phyloP scores from a whole-genome alignment of 2,329 filamentous ascomycete species.

The Neopestalotiopsis sp. region DNA sequence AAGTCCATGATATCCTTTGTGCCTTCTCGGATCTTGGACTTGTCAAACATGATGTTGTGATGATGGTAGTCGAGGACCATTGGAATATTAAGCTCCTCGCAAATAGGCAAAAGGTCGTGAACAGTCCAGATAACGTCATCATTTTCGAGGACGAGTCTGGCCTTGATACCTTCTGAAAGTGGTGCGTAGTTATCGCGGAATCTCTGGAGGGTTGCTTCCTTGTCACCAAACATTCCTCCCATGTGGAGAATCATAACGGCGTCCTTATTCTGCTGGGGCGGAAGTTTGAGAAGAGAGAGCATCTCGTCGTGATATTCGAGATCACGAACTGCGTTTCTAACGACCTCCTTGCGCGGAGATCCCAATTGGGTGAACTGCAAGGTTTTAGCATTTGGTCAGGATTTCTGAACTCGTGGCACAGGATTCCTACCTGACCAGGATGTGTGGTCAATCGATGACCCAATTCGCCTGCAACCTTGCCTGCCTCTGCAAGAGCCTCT shows the following conservation, averaged over 20 bases:
- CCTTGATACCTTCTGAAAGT: slow-evolving; percentile 74
- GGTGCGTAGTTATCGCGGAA: slow-evolving; percentile 77
- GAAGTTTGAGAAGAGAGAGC: slow-evolving; percentile 76
- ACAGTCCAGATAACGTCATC: slow-evolving; percentile 94
- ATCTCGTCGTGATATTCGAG: slow-evolving; percentile 89
- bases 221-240: slow-evolving; percentile 90
- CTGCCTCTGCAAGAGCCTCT: slow-evolving; percentile 76
- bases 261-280: slow-evolving; percentile 79
- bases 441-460: slow-evolving; percentile 89
- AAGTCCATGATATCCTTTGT: slow-evolving; percentile 79
- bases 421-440: slow-evolving; percentile 69
- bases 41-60: slow-evolving; percentile 91
- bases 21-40: slow-evolving; percentile 75
- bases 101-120: slow-evolving; percentile 87
- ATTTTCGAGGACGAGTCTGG: slow-evolving; percentile 87
- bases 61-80: slow-evolving; percentile 93
- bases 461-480: slow-evolving; percentile 75
- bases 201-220: slow-evolving; percentile 75
- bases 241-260: slow-evolving; percentile 96
- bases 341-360: slow-evolving; percentile 78
- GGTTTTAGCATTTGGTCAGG: neutral
- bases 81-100: slow-evolving; percentile 93
- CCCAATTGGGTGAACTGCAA: slow-evolving; percentile 84
- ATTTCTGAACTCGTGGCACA: neutral
- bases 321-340: slow-evolving; percentile 78